Conservation (phyloP, 2,329 filamentous ascomycete genomes). For the Chrysoporthe puriensis region DNA sequence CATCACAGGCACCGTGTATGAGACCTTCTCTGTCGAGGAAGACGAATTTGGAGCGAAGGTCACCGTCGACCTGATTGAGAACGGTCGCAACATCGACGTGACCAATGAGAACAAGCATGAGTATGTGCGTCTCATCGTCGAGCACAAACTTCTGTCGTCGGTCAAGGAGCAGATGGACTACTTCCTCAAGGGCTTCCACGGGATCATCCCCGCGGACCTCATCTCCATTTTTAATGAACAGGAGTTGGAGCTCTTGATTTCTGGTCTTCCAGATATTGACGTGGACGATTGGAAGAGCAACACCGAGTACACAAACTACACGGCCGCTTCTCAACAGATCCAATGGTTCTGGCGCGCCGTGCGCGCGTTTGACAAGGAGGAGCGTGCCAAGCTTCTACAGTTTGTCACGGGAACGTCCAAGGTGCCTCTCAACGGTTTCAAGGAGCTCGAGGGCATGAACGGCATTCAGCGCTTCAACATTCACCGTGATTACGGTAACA, state of each 20-base stretch:
- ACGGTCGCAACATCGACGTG: slow-evolving; percentile 89
- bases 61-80: slow-evolving; percentile 82
- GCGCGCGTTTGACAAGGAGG: slow-evolving; percentile 97
- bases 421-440: slow-evolving; percentile 97
- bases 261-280: slow-evolving; percentile 94
- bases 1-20: slow-evolving; percentile 95
- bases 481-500: slow-evolving; percentile 95
- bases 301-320: slow-evolving; percentile 98
- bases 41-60: slow-evolving; percentile 91
- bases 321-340: slow-evolving; percentile 89
- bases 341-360: slow-evolving; percentile 99
- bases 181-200: slow-evolving; percentile 94
- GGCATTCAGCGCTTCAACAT: slow-evolving; percentile 98
- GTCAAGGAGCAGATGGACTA: slow-evolving; percentile 93
- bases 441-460: slow-evolving; percentile 99
- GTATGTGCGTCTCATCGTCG: slow-evolving; percentile 91
- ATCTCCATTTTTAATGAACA: slow-evolving; percentile 99
- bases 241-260: slow-evolving; percentile 94
- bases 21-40: slow-evolving; percentile 92
- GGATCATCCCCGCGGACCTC: slow-evolving; percentile 92
- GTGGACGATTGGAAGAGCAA: slow-evolving; percentile 99
- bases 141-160: slow-evolving; percentile 88
- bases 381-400: slow-evolving; percentile 93
- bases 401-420: slow-evolving; percentile 99
- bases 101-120: slow-evolving; percentile 99